A percentile compares a stretch with the other conserved stretches of the same genome.
These are phyloP conservation scores for Globomyces pollinis-pini DNA, from an alignment of 192 early-diverging fungal species.

Conservation along the genomic window DNA sequence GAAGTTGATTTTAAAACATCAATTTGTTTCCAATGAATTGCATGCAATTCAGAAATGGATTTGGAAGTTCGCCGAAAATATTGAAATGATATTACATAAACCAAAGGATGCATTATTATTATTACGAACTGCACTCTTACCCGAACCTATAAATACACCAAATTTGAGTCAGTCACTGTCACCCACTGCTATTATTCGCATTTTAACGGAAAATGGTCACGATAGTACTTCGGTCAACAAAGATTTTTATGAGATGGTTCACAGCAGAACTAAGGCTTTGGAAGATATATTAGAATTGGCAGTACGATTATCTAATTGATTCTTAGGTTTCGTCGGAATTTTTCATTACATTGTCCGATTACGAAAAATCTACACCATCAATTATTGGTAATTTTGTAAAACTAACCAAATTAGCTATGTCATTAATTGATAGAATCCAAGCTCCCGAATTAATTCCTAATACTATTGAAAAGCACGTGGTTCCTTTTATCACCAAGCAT, in stretches of 20 bases:
- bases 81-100: background rate
- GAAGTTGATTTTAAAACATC: no score
- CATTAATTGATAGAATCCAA: constrained; percentile 53
- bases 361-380: background rate
- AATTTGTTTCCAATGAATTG: no score
- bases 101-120: background rate
- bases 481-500: constrained; percentile 47
- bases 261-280: background rate
- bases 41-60: no score
- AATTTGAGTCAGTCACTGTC: background rate
- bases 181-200: background rate
- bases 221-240: background rate
- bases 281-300: background rate
- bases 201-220: background rate
- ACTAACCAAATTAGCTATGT: constrained; percentile 35
- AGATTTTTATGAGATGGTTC: background rate
- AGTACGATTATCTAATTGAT: background rate
- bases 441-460: constrained; percentile 48
- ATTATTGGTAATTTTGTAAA: no score
- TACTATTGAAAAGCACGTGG: constrained; percentile 47
- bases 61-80: no score
- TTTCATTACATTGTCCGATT: background rate
- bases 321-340: constrained; percentile 13
- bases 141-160: no score
- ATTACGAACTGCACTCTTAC: no score